Base-by-base conservation (phyloP, 1,284 basidiomycete species). In the Ustilago nuda region DNA sequence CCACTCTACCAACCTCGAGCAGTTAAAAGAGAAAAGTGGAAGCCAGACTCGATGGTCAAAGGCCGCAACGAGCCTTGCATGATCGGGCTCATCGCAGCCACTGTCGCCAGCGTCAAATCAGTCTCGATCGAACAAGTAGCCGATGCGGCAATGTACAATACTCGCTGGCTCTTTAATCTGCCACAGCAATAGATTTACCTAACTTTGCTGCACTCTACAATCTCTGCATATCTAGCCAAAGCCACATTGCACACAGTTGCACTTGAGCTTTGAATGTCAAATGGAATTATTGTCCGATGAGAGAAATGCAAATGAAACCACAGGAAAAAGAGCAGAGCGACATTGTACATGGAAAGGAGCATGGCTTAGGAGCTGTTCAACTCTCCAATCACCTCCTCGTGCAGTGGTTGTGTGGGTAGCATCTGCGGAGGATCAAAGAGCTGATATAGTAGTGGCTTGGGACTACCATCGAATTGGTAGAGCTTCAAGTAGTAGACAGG, bases 61-160 rank as follows among this genome's bases (percentile, higher is more conserved):
- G 92, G 93, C 0, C 88, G 94, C 19, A 94, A 93, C 81, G 94
- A 95, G 82, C 93, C 94, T 1, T 89, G 88, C 19, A 88, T 91
- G 3, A 89, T 93, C 43, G 92, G 91, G 3, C 89, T 89, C 13
- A 90, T 95, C 13, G 94, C 92, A 9, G 93, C 92, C 89, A 90
- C 94, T 57, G 87, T 94, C 9, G 89, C 92, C 56, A 86, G 87
- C 65, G 82, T 94, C 41, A 89, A 90, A 46, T 88, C 87, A 1
- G 82, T 90, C 5, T 72, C 89, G 0, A 87, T 93, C 35, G 90
- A 92, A 69, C 87, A 89, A 58, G 87, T 95, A 0, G 88, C 89
- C 9, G 35, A 62, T 17, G 70, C 66, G 11, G 81, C 83, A 11
- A 69, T 61, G 54, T 57, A 65, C 43, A 84, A 84, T 55, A 75